These are phyloP conservation scores for Vanderwaltozyma verrucispora DNA, from an alignment of 805 yeast genomes.

Conservation along the genomic window DNA sequence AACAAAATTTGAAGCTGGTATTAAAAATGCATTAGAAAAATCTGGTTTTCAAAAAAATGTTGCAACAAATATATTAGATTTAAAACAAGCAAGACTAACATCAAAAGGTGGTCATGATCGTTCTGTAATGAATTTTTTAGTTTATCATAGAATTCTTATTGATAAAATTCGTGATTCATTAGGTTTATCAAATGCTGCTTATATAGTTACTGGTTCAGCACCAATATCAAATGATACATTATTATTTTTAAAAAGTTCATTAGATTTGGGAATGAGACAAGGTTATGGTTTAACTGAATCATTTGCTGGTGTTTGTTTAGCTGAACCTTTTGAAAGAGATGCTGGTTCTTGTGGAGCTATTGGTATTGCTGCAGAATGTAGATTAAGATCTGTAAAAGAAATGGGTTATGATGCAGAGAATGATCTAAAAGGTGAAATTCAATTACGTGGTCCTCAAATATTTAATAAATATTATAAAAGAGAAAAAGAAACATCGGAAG, in stretches of 20 bases:
- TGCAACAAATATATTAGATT: constrained; percentile 18
- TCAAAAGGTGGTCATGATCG: constrained; percentile 31
- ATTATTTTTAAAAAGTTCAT: constrained; percentile 48
- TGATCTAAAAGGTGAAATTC: constrained; percentile 48
- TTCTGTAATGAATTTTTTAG: constrained; percentile 29
- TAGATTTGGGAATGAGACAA: constrained; percentile 46
- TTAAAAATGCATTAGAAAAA: constrained; percentile 33
- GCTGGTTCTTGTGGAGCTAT: constrained; percentile 55
- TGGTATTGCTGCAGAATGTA: constrained; percentile 44
- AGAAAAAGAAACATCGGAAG: constrained; percentile 42
- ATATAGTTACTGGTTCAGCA: constrained; percentile 50
- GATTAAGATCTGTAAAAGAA: constrained; percentile 53
- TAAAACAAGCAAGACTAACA: constrained; percentile 14
- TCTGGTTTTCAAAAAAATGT: constrained; percentile 15
- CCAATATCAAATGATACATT: constrained; percentile 58
- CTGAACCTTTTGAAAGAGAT: constrained; percentile 37
- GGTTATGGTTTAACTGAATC: constrained; percentile 75
- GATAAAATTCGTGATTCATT: constrained; percentile 36
- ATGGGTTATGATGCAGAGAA: constrained; percentile 41
- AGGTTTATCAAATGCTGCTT: constrained; percentile 38
- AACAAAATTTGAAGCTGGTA: constrained; percentile 50
- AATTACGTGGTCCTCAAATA: constrained; percentile 55
- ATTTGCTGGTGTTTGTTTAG: constrained; percentile 46
- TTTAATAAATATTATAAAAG: constrained; percentile 47
- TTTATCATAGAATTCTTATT: constrained; percentile 28